Conservation (phyloP, 2,329 filamentous ascomycete genomes). For the Pseudogymnoascus sp. region DNA sequence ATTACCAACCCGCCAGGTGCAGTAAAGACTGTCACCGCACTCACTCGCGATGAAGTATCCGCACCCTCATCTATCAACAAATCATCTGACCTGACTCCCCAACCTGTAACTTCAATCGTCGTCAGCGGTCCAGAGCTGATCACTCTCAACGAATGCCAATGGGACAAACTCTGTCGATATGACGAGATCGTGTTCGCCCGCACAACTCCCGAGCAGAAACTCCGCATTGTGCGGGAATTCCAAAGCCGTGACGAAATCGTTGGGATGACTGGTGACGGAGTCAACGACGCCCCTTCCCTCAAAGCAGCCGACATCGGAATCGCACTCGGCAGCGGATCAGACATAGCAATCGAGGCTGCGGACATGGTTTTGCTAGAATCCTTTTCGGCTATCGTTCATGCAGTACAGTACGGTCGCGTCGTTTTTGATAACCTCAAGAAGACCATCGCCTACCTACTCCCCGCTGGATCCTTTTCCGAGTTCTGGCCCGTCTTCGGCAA, state of each 20-base stretch:
- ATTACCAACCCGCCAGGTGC: slow-evolving; percentile 44
- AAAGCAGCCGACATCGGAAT: slow-evolving; percentile 52
- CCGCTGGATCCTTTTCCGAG: slow-evolving; percentile 53
- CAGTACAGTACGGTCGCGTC: slow-evolving; percentile 63
- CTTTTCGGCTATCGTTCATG: slow-evolving; percentile 63
- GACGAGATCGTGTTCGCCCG: slow-evolving; percentile 69
- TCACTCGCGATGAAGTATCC: slow-evolving; percentile 19
- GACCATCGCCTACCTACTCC: slow-evolving; percentile 53
- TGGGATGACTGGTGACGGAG: slow-evolving; percentile 42
- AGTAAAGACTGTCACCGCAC: slow-evolving; percentile 46
- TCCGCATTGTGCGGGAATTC: slow-evolving; percentile 71
- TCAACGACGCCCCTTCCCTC: slow-evolving; percentile 45
- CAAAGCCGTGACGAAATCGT: slow-evolving; percentile 53
- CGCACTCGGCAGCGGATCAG: slow-evolving; percentile 47
- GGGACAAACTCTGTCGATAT: slow-evolving; percentile 58
- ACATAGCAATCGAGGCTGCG: slow-evolving; percentile 52
- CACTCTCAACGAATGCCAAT: slow-evolving; percentile 59
- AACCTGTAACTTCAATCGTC: slow-evolving; percentile 44
- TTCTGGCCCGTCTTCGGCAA: slow-evolving; percentile 58
- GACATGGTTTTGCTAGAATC: slow-evolving; percentile 58
- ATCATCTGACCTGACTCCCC: background rate
- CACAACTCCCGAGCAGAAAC: slow-evolving; percentile 72
- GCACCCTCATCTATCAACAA: slow-evolving; percentile 13
- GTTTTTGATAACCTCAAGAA: slow-evolving; percentile 78
- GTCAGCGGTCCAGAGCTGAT: slow-evolving; percentile 61